phyloP scores from a whole-genome alignment of 2,329 filamentous ascomycete species.

The Trichoderma lentiforme region DNA sequence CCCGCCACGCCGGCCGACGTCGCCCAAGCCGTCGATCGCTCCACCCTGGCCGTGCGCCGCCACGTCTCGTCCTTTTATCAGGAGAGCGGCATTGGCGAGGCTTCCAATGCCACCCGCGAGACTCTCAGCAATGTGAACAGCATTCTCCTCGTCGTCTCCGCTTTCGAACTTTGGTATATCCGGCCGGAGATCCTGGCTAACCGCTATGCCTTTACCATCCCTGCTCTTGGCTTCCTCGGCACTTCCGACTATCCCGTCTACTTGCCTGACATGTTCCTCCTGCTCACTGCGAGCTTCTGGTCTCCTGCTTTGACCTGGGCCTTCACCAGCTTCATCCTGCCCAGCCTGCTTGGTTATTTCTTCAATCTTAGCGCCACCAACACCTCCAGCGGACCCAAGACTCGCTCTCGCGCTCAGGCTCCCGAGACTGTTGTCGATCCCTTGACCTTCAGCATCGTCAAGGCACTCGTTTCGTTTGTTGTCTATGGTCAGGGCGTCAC shows the following conservation, averaged over 20 bases:
- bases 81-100: slow-evolving; percentile 63
- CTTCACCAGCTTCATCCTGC: slow-evolving; percentile 67
- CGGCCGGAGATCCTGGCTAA: slow-evolving; percentile 68
- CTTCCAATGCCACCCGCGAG: slow-evolving; percentile 63
- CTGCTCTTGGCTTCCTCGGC: slow-evolving; percentile 54
- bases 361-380: slow-evolving; percentile 72
- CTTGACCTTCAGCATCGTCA: slow-evolving; percentile 83
- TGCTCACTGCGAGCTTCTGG: slow-evolving; percentile 81
- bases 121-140: slow-evolving; percentile 68
- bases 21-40: slow-evolving; percentile 70
- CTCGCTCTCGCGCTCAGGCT: slow-evolving; percentile 38
- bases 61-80: slow-evolving; percentile 63
- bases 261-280: slow-evolving; percentile 75
- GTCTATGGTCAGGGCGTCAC: slow-evolving; percentile 69
- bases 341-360: slow-evolving; percentile 75
- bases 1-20: slow-evolving; percentile 79
- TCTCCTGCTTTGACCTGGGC: slow-evolving; percentile 74
- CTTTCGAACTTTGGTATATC: slow-evolving; percentile 69
- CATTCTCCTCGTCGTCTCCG: slow-evolving; percentile 64
- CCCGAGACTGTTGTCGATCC: slow-evolving; percentile 71
- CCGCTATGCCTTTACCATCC: slow-evolving; percentile 69
- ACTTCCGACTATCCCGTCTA: slow-evolving; percentile 60
- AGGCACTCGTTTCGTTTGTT: slow-evolving; percentile 76
- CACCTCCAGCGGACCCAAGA: slow-evolving; percentile 38
- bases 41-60: slow-evolving; percentile 62